Base-by-base conservation (phyloP, 164 flowering plant genomes). In the Magnolia sinica region DNA sequence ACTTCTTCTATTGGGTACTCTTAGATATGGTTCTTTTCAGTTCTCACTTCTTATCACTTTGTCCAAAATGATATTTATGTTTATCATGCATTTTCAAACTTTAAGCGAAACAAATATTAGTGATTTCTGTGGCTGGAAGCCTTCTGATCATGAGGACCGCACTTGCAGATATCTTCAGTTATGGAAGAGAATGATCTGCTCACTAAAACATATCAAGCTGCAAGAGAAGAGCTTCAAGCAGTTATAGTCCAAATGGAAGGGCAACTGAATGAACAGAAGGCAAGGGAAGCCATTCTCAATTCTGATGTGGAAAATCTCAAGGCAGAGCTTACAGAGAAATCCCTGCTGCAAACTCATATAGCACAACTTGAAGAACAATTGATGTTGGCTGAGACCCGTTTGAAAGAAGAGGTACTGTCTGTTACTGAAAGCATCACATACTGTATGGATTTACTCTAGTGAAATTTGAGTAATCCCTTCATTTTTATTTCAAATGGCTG, bases 171-270 rank as follows among this genome's bases (percentile, higher is more conserved):
- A 75, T 83, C 89, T 81, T 85, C 94, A 70, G 75, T 88, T 8
- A 78, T 85, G 88, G 97, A 92, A 82, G 98, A 96, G 83, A 94
- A 92, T 74, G 83, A 79, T 74, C 73, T 79, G 68, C 89, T 92
- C 71, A 87, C 78, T 77, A 90, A 88, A 80, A 81, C 90, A 66
- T 75, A 87, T 81, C 86, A 87, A 78, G 84, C 77, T 76, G 70
- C 87, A 19, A 89, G 84, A 79, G 87, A 86, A 65, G 98, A 94
- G 82, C 90, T 91, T 74, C 88, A 91, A 77, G 78, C 85, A 19
- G 71, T 87, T 64, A 86, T 87, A 64, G 2, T 23, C 69, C 87
- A 88, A 82, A 84, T 89, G 75, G 91, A 93, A 88, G 89, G 71
- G 58, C 84, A 92, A 67, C 37, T 90, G 74, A 85, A 83, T 77